phyloP scores from a whole-genome alignment of 169 alveolate species.

The Plasmodium berghei region DNA sequence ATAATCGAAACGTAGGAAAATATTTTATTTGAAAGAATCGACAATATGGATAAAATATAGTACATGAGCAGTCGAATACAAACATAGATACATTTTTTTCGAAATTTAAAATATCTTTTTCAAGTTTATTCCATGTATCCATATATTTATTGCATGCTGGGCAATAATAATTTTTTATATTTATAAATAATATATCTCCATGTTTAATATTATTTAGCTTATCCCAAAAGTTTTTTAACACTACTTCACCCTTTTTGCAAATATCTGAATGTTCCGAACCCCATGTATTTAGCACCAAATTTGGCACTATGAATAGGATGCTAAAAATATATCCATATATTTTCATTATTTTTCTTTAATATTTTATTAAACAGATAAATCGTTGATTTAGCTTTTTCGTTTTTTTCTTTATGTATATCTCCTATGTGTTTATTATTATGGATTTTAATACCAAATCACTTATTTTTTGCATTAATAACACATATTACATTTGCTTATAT shows the following conservation, averaged over 20 bases:
- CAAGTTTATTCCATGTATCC: slow-evolving; percentile 42
- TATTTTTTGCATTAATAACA: too few relatives aligned
- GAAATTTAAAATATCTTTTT: slow-evolving; percentile 23
- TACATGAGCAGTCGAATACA: slow-evolving; percentile 64
- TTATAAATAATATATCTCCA: slow-evolving; percentile 39
- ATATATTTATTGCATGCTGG: slow-evolving; percentile 60
- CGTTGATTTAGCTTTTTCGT: neutral
- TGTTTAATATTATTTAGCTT: slow-evolving; percentile 32
- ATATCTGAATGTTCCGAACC: slow-evolving; percentile 4
- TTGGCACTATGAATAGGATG: neutral
- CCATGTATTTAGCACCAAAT: neutral
- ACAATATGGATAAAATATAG: slow-evolving; percentile 34
- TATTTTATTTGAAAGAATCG: slow-evolving; percentile 27
- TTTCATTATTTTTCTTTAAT: neutral
- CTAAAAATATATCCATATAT: neutral
- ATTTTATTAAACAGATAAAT: neutral
- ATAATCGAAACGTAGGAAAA: slow-evolving; percentile 55
- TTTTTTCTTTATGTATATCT: neutral
- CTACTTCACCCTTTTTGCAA: slow-evolving; percentile 51
- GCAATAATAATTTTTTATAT: slow-evolving; percentile 51
- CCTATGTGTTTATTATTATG: neutral
- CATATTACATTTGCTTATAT: too few relatives aligned
- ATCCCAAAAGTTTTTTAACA: slow-evolving; percentile 25
- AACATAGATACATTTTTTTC: slow-evolving; percentile 34
- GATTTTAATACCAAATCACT: too few relatives aligned